Evolutionary conservation across 768 basidiomycete genomes (phyloP).

Genomic region (Russula abietina): DNA sequence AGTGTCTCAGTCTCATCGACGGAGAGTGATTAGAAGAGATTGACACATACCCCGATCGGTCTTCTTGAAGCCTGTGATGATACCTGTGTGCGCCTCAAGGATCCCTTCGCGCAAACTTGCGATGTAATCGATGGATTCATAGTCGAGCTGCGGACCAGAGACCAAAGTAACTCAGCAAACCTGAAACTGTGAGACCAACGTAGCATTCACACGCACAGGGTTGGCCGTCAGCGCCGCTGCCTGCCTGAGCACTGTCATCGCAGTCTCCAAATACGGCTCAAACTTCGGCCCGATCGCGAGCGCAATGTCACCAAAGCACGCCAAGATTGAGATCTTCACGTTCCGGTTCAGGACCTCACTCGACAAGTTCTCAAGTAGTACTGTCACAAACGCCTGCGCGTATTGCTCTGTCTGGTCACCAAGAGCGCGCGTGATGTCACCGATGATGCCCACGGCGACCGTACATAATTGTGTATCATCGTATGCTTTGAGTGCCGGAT

Average conservation of each 20-base stretch:
- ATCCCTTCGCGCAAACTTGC: slow-evolving; percentile 88
- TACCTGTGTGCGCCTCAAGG: slow-evolving; percentile 92
- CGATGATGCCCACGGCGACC: slow-evolving; percentile 92
- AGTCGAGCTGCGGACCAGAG: slow-evolving; percentile 53
- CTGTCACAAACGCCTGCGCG: slow-evolving; percentile 84
- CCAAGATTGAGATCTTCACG: slow-evolving; percentile 94
- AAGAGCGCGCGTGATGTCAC: slow-evolving; percentile 92
- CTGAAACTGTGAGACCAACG: background rate
- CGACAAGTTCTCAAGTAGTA: slow-evolving; percentile 84
- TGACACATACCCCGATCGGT: slow-evolving; percentile 58
- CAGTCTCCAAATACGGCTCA: slow-evolving; percentile 83
- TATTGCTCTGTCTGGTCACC: slow-evolving; percentile 80
- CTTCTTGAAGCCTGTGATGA: slow-evolving; percentile 85
- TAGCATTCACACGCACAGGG: slow-evolving; percentile 48
- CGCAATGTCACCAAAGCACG: slow-evolving; percentile 95
- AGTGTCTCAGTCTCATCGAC: background rate
- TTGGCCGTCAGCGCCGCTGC: slow-evolving; percentile 85
- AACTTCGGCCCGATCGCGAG: slow-evolving; percentile 83
- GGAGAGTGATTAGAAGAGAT: background rate
- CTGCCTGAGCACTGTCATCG: slow-evolving; percentile 86
- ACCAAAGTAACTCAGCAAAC: slow-evolving; percentile 9
- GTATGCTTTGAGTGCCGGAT: slow-evolving; percentile 82
- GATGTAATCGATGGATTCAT: slow-evolving; percentile 90
- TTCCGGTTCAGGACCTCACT: slow-evolving; percentile 85
- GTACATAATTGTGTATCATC: slow-evolving; percentile 96